These are phyloP conservation scores for Arachis monticola DNA, from an alignment of 331 rosid species.

Conservation along the genomic window DNA sequence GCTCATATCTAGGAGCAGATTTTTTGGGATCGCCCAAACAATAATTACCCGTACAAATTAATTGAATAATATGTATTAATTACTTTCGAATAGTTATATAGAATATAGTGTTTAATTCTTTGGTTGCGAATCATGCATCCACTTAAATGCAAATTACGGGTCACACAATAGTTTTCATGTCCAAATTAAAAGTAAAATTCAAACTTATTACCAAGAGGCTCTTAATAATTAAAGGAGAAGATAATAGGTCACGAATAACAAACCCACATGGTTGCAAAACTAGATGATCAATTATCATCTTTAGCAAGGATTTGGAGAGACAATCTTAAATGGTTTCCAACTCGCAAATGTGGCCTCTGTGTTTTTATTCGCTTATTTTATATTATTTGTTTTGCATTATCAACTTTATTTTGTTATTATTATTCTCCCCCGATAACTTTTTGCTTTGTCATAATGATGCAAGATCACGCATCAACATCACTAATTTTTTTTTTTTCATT, in stretches of 20 bases:
- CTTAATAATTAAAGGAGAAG: conserved; percentile 15
- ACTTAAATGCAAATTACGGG: no score
- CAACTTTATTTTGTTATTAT: conserved; percentile 37
- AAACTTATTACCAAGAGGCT: conserved; percentile 34
- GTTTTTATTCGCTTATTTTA: conserved; percentile 39
- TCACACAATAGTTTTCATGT: no score
- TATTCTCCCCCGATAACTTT: conserved; percentile 42
- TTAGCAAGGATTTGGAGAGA: conserved; percentile 40
- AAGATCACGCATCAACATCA: conserved; percentile 55
- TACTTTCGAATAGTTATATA: no score
- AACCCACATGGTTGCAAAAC: conserved; percentile 23
- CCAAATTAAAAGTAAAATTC: background rate
- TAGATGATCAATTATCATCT: conserved; percentile 37
- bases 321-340: conserved; percentile 53
- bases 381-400: conserved; percentile 15
- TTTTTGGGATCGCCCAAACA: conserved; percentile 34
- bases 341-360: conserved; percentile 35
- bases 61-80: no score
- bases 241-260: conserved; percentile 16
- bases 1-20: conserved; percentile 40
- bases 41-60: no score
- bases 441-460: conserved; percentile 49
- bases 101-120: no score
- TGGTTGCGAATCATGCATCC: no score
- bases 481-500: conserved; percentile 31